Evolutionary conservation across 2,329 filamentous ascomycete species (phyloP).

Genomic region (Xylariaceae sp.): DNA sequence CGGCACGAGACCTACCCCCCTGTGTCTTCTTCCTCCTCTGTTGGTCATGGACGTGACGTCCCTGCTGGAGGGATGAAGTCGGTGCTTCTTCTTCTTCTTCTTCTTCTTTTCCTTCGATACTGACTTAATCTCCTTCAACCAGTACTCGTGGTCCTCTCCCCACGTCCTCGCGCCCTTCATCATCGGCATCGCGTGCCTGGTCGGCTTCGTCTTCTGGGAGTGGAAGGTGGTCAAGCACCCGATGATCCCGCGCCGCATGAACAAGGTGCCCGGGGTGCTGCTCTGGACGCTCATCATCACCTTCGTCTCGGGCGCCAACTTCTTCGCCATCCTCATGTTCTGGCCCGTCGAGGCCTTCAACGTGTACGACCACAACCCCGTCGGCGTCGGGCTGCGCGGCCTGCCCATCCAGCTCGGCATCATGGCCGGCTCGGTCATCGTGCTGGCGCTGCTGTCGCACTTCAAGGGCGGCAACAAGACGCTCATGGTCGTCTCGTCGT

Average conservation of each 20-base stretch:
- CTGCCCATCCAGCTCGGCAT: background rate
- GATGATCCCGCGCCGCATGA: background rate
- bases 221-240: background rate
- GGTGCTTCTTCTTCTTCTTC: too few relatives aligned
- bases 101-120: too few relatives aligned
- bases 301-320: background rate
- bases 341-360: background rate
- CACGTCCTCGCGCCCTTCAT: background rate
- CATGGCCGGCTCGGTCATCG: background rate
- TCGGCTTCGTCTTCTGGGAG: background rate
- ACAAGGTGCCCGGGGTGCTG: background rate
- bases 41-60: too few relatives aligned
- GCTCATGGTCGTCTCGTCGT: background rate
- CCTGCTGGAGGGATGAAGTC: too few relatives aligned
- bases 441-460: background rate
- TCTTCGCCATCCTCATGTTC: slow-evolving; percentile 1
- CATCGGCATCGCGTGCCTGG: background rate
- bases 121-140: too few relatives aligned
- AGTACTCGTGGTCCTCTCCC: background rate
- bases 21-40: background rate
- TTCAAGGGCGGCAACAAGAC: background rate
- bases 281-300: background rate
- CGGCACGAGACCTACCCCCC: background rate
- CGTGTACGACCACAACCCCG: background rate
- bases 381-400: background rate